Percentiles rank a stretch among this genome's conserved stretches.
phyloP scores from a whole-genome alignment of 768 basidiomycete genomes.

The Ramaria rubella region DNA sequence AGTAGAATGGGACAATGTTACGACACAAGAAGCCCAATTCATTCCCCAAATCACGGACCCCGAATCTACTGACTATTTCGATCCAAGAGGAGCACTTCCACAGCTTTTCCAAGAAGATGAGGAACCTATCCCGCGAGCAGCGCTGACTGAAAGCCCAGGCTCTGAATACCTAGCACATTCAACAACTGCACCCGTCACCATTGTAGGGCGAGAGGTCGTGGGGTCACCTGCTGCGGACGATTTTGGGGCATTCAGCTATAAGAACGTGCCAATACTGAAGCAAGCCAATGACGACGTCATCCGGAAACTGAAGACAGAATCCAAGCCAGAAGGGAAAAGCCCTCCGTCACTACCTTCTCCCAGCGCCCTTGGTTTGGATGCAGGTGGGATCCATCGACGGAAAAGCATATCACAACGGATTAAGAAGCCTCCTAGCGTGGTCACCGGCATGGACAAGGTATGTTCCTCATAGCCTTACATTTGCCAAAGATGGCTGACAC shows the following conservation, averaged over 20 bases:
- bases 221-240: slow-evolving; percentile 70
- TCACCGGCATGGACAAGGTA: slow-evolving; percentile 56
- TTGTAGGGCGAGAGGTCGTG: slow-evolving; percentile 30
- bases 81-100: slow-evolving; percentile 86
- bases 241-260: slow-evolving; percentile 97
- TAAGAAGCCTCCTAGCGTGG: slow-evolving; percentile 76
- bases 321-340: slow-evolving; percentile 46
- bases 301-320: slow-evolving; percentile 86
- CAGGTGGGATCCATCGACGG: slow-evolving; percentile 36
- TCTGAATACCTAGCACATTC: slow-evolving; percentile 28
- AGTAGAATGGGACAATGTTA: slow-evolving; percentile 92
- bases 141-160: slow-evolving; percentile 26
- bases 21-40: slow-evolving; percentile 84
- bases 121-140: slow-evolving; percentile 32
- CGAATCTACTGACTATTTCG: slow-evolving; percentile 99
- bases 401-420: slow-evolving; percentile 77
- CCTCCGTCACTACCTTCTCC: slow-evolving; percentile 29
- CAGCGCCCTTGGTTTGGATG: slow-evolving; percentile 12
- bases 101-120: slow-evolving; percentile 93
- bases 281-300: slow-evolving; percentile 99
- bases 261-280: slow-evolving; percentile 92
- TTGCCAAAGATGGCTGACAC: neutral
- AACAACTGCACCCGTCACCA: slow-evolving; percentile 31
- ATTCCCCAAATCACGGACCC: slow-evolving; percentile 93
- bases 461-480: slow-evolving; percentile 1